Evolutionary conservation across 1,284 basidiomycete genomes (phyloP), one percentile per base, ranked within the genome.

Genomic region (Singerocomus inundabilis): DNA sequence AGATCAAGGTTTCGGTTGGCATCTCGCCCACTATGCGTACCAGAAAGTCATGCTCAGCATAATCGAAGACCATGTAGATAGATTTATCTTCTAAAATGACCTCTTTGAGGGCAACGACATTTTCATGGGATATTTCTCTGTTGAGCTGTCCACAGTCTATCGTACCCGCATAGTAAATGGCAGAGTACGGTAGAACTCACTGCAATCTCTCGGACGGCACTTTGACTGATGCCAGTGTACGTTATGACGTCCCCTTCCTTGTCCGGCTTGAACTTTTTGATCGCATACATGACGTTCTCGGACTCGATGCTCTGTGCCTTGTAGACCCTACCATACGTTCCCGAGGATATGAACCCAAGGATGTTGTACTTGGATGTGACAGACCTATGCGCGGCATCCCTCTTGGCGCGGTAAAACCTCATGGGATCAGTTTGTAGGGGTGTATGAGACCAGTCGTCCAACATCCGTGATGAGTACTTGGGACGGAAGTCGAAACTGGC

Each of bases 211-310:
- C 93, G 79, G 63, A 95, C 91, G 15, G 95, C 97, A 70, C 91
- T 95, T 73, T 98, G 97, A 64, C 92, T 96, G 63, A 99, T 96
- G 5, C 97, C 97, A 8, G 94, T 97, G 68, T 98, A 99, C 1
- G 91, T 92, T 44, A 88, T 73, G 2, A 92, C 85, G 64, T 97
- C 94, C 30, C 93, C 93, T 72, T 97, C 94, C 69, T 98, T 98
- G 76, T 99, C 97, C 0, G 96, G 95, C 69, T 99, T 99, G 77
- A 99, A 99, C 71, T 99, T 99, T 75, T 99, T 99, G 74, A 99
- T 98, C 5, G 96, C 97, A 62, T 93, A 90, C 42, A 96, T 78
- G 49, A 74, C 76, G 1, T 76, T 82, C 37, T 86, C 84, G 10
- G 75, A 73, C 2, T 82, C 87, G 30, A 82, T 76, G 55, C 88